phyloP scores from a whole-genome alignment of 2,329 filamentous ascomycete species.

The Apiospora sp. region DNA sequence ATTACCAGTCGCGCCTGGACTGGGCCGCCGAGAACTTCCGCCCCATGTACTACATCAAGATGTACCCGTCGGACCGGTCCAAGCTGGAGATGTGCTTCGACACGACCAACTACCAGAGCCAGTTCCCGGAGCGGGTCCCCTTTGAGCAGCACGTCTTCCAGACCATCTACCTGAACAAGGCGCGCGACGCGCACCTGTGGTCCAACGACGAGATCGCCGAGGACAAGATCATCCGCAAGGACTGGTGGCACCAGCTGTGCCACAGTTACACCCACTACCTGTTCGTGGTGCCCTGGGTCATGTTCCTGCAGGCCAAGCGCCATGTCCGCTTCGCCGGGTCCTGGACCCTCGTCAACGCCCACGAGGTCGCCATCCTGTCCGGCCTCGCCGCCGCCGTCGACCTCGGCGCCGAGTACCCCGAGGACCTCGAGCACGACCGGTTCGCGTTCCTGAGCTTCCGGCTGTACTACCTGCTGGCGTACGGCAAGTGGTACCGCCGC shows the following conservation, averaged over 20 bases:
- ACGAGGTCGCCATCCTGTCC: slow-evolving; percentile 73
- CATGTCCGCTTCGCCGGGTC: slow-evolving; percentile 67
- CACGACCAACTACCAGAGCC: slow-evolving; percentile 65
- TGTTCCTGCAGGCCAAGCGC: slow-evolving; percentile 69
- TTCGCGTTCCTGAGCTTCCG: slow-evolving; percentile 68
- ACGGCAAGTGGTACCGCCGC: slow-evolving; percentile 67
- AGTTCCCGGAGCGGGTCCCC: slow-evolving; percentile 61
- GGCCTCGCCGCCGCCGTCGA: slow-evolving; percentile 74
- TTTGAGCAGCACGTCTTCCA: slow-evolving; percentile 49
- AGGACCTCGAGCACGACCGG: slow-evolving; percentile 67
- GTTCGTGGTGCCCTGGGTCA: slow-evolving; percentile 70
- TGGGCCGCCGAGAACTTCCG: slow-evolving; percentile 52
- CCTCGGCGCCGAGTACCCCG: slow-evolving; percentile 70
- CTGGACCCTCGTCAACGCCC: slow-evolving; percentile 73
- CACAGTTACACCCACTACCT: slow-evolving; percentile 66
- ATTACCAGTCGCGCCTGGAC: slow-evolving; percentile 50
- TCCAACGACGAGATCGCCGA: slow-evolving; percentile 60
- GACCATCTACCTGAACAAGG: slow-evolving; percentile 66
- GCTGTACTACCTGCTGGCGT: slow-evolving; percentile 66
- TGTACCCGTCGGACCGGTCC: slow-evolving; percentile 57
- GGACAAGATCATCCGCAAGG: slow-evolving; percentile 61
- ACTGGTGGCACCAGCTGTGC: slow-evolving; percentile 71
- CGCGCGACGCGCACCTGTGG: slow-evolving; percentile 62
- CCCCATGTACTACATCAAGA: slow-evolving; percentile 67
- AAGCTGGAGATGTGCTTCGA: slow-evolving; percentile 62